phyloP scores from a whole-genome alignment of 2,329 filamentous ascomycete species.

The Colletotrichum camelliae region DNA sequence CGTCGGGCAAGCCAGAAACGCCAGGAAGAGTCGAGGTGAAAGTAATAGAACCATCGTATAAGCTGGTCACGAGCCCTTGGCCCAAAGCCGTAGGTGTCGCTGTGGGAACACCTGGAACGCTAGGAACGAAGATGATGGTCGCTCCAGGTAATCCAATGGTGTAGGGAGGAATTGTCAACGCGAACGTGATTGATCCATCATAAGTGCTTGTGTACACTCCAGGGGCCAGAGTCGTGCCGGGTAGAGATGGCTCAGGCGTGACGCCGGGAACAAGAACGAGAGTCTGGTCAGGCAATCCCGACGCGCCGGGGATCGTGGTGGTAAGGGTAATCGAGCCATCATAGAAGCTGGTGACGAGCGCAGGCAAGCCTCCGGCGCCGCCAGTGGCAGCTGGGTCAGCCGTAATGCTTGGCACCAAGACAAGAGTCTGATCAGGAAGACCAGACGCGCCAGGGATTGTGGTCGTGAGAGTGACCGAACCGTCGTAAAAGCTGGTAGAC shows the following conservation, averaged over 20 bases:
- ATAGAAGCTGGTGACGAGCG: not conserved
- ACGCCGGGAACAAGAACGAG: not conserved
- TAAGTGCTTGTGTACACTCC: not conserved
- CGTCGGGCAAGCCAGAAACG: not conserved
- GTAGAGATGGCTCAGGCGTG: not conserved
- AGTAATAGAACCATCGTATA: conserved; percentile 1
- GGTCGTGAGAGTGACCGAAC: not conserved
- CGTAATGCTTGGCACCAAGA: not conserved
- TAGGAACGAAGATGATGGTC: not conserved
- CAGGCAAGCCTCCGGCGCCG: not conserved
- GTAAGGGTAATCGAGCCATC: not conserved
- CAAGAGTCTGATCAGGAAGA: not conserved
- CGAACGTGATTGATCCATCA: not conserved
- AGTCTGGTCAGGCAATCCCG: not conserved
- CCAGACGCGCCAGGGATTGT: not conserved
- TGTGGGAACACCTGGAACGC: not conserved
- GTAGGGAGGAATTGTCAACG: not conserved
- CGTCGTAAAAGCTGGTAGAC: not conserved
- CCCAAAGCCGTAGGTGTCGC: not conserved
- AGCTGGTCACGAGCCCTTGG: conserved; percentile 7
- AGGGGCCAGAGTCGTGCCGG: not conserved
- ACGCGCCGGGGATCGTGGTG: not conserved
- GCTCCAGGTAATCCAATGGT: not conserved
- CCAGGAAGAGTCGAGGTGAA: not conserved
- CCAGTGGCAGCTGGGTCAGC: not conserved